phyloP scores from a whole-genome alignment of 108 stramenopile species.

The Schizochytrium sp. region DNA sequence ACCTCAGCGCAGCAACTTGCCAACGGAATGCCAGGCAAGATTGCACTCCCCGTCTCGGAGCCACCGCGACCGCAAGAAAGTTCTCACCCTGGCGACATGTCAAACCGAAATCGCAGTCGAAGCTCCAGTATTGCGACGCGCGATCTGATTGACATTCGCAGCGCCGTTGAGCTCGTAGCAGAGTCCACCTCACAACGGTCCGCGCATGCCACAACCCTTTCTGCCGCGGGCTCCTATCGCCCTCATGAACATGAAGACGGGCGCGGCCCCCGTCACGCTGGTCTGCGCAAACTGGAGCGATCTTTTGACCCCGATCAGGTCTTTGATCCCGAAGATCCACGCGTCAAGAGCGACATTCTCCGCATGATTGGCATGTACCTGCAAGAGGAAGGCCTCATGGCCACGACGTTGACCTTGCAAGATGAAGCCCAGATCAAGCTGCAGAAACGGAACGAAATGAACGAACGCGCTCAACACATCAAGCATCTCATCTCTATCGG shows the following conservation, averaged over 20 bases:
- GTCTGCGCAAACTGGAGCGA: neutral
- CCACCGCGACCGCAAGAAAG: no score
- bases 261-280: neutral
- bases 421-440: conserved; percentile 7
- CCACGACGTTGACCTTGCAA: neutral
- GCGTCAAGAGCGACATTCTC: conserved; percentile 6
- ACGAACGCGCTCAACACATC: neutral
- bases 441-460: conserved; percentile 1
- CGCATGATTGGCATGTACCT: conserved; percentile 1
- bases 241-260: neutral
- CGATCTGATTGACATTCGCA: neutral
- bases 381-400: neutral
- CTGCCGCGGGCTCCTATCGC: neutral
- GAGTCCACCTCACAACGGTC: neutral
- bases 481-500: neutral
- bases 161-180: neutral
- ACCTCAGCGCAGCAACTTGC: no score
- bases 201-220: neutral
- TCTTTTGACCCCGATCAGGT: neutral
- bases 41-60: no score
- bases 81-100: neutral
- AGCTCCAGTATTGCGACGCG: neutral
- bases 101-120: neutral
- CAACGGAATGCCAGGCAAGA: no score
- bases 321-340: neutral